Evolutionary conservation across 257 asterid genomes (phyloP), one percentile per base, ranked within the genome.

Genomic region (Jasminum sambac): DNA sequence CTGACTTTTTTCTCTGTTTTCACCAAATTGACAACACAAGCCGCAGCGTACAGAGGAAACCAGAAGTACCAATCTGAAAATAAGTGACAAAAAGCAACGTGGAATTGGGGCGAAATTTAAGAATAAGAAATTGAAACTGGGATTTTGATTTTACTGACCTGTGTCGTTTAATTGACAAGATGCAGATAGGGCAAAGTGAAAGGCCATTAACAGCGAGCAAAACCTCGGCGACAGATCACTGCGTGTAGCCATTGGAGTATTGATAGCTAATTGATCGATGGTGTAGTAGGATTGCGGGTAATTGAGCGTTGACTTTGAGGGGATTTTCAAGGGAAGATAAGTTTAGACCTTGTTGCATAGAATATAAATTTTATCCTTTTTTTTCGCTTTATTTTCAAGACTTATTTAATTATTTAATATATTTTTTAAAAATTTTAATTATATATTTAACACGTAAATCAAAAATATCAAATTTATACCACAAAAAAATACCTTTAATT

Each of bases 21-120:
- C 41, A 58, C 70, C 76, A 80, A 10, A 60, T 72, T 83, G 63
- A 83, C 83, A 10, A 75, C 41, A 71, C 72, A 75, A 63, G 80
- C 78, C 59, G 25, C 52, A n/a, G 75, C 43, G 68, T 80, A 83
- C 13, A 83, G 67, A 9, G 87, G 83, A 78, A 80, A 42, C 87
- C 85, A 80, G 3, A 83, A 72, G 67, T 68, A 83, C 87, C 85
- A 80, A 80, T 77, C 87, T 83, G 62, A 34, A 16, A 71, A 67
- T 7, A 34, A 61, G 17, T 8, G 50, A 74, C 11, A 72, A 42
- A 40, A 44, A 0, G 13, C 25, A 38, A n/a, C 21, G 13, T 25
- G 10, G 19, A n/a, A 23, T 14, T 14, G n/a, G 14, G 19, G 6
- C 40, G 5, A 21, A 67, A 67, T 43, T 42, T 10, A 42, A n/a